Conservation (phyloP, 768 basidiomycete species). For the Epithele typhae region DNA sequence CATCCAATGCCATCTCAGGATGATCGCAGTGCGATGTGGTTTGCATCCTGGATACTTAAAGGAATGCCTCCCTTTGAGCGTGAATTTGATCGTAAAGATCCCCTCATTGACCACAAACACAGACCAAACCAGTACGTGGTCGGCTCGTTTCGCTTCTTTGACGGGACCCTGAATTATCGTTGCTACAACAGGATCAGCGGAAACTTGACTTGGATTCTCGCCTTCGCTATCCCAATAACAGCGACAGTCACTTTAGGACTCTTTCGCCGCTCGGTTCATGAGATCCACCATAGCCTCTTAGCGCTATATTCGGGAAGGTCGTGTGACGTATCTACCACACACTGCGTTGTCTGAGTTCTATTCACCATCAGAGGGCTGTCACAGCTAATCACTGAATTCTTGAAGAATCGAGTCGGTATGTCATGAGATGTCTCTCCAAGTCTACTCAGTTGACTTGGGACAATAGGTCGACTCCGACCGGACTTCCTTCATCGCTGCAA, state of each 20-base stretch:
- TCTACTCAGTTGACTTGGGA: no score
- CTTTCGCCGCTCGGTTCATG: conserved; percentile 40
- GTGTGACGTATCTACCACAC: no score
- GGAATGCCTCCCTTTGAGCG: conserved; percentile 39
- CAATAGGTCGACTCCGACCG: conserved; percentile 48
- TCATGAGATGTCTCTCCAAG: no score
- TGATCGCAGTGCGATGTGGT: conserved; percentile 30
- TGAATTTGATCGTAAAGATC: conserved; percentile 45
- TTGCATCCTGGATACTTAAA: conserved; percentile 36
- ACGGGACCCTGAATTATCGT: neutral
- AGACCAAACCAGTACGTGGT: conserved; percentile 42
- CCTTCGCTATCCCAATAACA: conserved; percentile 42
- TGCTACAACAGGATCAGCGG: conserved; percentile 46
- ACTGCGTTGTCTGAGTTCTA: neutral
- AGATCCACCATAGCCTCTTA: conserved; percentile 56
- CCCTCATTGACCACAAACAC: conserved; percentile 49
- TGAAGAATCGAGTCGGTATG: conserved; percentile 59
- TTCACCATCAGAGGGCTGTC: conserved; percentile 46
- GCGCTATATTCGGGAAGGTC: conserved; percentile 41
- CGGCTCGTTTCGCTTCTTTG: no score
- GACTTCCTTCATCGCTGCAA: conserved; percentile 65
- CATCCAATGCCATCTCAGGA: no score
- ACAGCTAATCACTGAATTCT: conserved; percentile 43
- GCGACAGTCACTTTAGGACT: conserved; percentile 35
- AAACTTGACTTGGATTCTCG: conserved; percentile 40